Conservation (phyloP, 1,284 basidiomycete species). For the Quambalaria eucalypti region DNA sequence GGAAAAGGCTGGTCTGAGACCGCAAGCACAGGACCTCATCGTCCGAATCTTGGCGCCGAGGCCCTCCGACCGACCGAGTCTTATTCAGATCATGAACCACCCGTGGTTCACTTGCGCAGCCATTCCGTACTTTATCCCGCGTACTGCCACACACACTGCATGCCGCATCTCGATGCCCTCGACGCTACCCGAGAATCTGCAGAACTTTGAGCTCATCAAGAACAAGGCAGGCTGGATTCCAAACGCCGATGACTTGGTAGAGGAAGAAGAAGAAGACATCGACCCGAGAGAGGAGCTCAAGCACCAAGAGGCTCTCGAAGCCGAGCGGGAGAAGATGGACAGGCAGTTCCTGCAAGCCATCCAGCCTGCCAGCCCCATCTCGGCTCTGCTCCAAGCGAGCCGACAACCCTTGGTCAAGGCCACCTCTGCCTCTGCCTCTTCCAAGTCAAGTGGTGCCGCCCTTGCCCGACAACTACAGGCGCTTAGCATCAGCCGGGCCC, state of each 20-base stretch:
- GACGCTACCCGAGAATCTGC: conserved; percentile 19
- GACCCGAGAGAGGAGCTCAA: conserved; percentile 20
- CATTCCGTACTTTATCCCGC: conserved; percentile 70
- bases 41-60: conserved; percentile 69
- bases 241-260: conserved; percentile 24
- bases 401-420: conserved; percentile 39
- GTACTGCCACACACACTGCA: conserved; percentile 71
- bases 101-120: conserved; percentile 74
- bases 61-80: conserved; percentile 60
- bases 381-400: conserved; percentile 61
- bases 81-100: conserved; percentile 77
- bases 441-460: conserved; percentile 1
- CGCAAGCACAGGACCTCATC: conserved; percentile 68
- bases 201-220: conserved; percentile 39
- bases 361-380: conserved; percentile 87
- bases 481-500: conserved; percentile 5
- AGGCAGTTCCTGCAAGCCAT: conserved; percentile 91
- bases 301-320: conserved; percentile 34
- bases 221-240: conserved; percentile 24
- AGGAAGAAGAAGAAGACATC: conserved; percentile 14
- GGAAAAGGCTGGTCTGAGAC: conserved; percentile 62
- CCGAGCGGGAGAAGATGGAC: conserved; percentile 53
- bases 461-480: conserved; percentile 8
- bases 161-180: conserved; percentile 55
- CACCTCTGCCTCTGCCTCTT: conserved; percentile 1